These are phyloP conservation scores for Chenopodium quinoa DNA, from an alignment of 148 eudicot genomes.

Conservation along the genomic window DNA sequence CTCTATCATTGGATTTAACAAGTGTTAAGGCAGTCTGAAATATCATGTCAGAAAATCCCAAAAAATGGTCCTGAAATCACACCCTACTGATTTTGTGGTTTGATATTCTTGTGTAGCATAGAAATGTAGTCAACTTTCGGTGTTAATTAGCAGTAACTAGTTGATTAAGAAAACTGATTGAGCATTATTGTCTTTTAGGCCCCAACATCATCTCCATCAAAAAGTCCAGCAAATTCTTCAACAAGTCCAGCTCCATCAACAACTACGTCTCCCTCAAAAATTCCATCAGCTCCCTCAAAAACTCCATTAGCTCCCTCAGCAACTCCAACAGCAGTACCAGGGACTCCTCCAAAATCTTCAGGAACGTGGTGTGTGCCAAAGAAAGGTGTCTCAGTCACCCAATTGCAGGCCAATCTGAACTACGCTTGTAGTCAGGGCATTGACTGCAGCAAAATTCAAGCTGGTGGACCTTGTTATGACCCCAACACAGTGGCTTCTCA, in stretches of 20 bases:
- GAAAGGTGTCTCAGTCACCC: conserved; percentile 59
- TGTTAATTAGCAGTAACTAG: background rate
- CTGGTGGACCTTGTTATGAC: conserved; percentile 73
- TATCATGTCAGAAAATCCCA: background rate
- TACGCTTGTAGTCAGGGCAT: conserved; percentile 64
- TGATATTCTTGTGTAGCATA: background rate
- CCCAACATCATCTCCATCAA: conserved; percentile 23
- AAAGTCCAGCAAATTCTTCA: conserved; percentile 2
- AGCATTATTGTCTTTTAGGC: conserved; percentile 10
- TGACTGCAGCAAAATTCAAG: conserved; percentile 72
- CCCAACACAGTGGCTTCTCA: conserved; percentile 64
- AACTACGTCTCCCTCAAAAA: conserved; percentile 21
- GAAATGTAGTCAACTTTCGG: background rate
- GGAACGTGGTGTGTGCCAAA: conserved; percentile 81
- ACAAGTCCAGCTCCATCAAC: conserved; percentile 13
- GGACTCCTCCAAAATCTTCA: conserved; percentile 38
- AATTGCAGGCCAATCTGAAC: conserved; percentile 67
- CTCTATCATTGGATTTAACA: background rate
- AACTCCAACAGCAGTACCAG: conserved; percentile 29
- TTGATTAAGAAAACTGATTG: background rate
- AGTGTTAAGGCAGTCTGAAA: background rate
- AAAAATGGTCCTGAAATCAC: too few relatives aligned
- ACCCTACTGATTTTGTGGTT: background rate
- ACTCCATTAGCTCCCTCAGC: conserved; percentile 29
- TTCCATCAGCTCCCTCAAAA: conserved; percentile 21